These are phyloP conservation scores for Aspergillus jensenii DNA, from an alignment of 2,329 filamentous ascomycete genomes.

Conservation along the genomic window DNA sequence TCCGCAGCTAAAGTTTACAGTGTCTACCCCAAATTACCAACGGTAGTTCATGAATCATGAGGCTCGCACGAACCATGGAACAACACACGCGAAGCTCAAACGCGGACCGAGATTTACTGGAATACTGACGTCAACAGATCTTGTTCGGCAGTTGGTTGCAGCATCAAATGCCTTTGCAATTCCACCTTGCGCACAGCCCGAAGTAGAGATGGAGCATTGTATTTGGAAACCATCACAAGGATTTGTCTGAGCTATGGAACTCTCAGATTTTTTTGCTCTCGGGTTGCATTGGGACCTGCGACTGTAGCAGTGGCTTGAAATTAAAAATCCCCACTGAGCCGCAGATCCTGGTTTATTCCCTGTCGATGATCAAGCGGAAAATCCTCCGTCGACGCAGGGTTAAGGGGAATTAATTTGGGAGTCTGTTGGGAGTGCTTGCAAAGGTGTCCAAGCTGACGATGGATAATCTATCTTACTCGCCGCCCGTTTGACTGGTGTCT, in stretches of 20 bases:
- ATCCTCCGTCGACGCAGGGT: not conserved
- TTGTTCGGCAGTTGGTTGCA: not conserved
- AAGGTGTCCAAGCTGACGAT: not conserved
- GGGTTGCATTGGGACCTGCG: not conserved
- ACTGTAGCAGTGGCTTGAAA: not conserved
- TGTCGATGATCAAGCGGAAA: slow-evolving; percentile 7
- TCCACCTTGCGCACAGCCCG: not conserved
- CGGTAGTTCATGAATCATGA: not conserved
- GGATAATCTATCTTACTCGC: not conserved
- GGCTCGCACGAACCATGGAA: slow-evolving; percentile 11
- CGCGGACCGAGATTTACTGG: not conserved
- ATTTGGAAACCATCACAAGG: too few species aligned
- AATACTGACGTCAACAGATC: slow-evolving; percentile 4
- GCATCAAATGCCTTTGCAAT: not conserved
- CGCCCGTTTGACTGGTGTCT: not conserved
- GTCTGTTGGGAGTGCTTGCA: not conserved
- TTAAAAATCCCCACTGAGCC: slow-evolving; percentile 8
- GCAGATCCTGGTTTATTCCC: slow-evolving; percentile 11
- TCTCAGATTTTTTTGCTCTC: not conserved
- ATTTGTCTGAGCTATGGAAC: too few species aligned
- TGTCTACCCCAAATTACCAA: not conserved
- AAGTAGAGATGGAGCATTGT: too few species aligned
- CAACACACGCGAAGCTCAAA: slow-evolving; percentile 6
- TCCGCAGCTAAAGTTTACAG: not conserved
- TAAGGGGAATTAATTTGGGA: not conserved